Conservation (phyloP, 2,329 filamentous ascomycete species). For the Thelonectria rubi region DNA sequence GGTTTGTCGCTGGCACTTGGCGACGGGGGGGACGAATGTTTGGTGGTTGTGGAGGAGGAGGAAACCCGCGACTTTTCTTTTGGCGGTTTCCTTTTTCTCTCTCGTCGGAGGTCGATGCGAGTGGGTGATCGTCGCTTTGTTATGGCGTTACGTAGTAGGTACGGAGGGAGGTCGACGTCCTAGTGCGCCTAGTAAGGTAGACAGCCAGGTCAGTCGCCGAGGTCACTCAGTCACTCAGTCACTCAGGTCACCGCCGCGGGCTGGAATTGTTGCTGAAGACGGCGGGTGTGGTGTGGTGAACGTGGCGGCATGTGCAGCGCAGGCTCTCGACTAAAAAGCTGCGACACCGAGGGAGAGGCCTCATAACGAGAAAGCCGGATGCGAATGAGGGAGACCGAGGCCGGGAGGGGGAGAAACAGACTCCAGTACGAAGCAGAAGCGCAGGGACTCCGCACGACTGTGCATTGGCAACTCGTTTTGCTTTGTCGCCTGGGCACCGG, state of each 20-base stretch:
- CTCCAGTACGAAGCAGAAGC: background rate
- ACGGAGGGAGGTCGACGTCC: constrained; percentile 15
- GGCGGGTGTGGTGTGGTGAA: constrained; percentile 36
- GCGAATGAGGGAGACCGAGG: constrained; percentile 24
- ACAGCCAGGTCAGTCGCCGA: constrained; percentile 1
- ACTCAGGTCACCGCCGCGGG: constrained; percentile 24
- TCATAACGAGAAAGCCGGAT: constrained; percentile 14
- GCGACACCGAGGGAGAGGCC: constrained; percentile 26
- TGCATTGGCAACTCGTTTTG: constrained; percentile 30
- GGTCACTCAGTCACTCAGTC: background rate
- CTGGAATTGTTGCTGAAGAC: constrained; percentile 31
- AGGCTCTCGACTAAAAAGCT: constrained; percentile 33
- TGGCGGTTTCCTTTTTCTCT: background rate
- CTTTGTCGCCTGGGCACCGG: constrained; percentile 40
- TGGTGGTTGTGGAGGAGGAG: background rate
- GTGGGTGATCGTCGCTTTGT: constrained; percentile 7
- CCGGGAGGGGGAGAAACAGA: constrained; percentile 19
- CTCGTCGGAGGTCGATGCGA: constrained; percentile 11
- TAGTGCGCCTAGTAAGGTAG: background rate
- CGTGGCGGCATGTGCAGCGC: constrained; percentile 31
- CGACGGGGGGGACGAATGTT: background rate
- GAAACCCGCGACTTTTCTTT: background rate
- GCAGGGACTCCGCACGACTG: constrained; percentile 1
- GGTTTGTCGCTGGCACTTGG: constrained; percentile 21
- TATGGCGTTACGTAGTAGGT: background rate